Evolutionary conservation across 73 alveolate species (phyloP).

Genomic region (Paramecium primaurelia): DNA sequence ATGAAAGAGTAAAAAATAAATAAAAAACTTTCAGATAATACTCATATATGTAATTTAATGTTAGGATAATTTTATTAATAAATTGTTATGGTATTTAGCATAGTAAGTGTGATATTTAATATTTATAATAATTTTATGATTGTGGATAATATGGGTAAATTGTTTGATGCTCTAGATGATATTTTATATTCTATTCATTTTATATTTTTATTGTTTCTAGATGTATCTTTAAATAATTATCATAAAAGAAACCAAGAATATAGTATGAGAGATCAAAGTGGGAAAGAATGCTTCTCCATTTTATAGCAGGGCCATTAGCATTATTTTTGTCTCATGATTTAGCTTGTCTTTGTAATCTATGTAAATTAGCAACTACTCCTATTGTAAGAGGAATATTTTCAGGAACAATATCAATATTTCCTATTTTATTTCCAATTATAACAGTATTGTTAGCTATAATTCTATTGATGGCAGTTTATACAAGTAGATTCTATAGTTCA

Average conservation of each 20-base stretch:
- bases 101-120: neutral
- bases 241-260: neutral
- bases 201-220: neutral
- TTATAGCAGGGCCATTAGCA: constrained; percentile 37
- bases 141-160: neutral
- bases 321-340: neutral
- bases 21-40: neutral
- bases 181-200: constrained; percentile 15
- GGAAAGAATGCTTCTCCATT: constrained; percentile 36
- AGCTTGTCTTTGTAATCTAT: constrained; percentile 1
- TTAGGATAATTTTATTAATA: neutral
- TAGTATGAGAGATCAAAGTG: neutral
- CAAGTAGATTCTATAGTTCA: neutral
- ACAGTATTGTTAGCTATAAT: neutral
- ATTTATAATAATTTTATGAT: neutral
- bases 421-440: neutral
- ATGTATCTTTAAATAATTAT: neutral
- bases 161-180: constrained; percentile 7
- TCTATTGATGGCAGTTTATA: neutral
- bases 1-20: neutral
- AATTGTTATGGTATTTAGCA: neutral
- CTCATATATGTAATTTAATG: neutral
- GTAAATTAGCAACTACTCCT: constrained; percentile 39
- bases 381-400: constrained; percentile 25
- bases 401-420: constrained; percentile 1